Base-by-base conservation (phyloP, 1,284 basidiomycete genomes). In the Ganoderma leucocontextum region DNA sequence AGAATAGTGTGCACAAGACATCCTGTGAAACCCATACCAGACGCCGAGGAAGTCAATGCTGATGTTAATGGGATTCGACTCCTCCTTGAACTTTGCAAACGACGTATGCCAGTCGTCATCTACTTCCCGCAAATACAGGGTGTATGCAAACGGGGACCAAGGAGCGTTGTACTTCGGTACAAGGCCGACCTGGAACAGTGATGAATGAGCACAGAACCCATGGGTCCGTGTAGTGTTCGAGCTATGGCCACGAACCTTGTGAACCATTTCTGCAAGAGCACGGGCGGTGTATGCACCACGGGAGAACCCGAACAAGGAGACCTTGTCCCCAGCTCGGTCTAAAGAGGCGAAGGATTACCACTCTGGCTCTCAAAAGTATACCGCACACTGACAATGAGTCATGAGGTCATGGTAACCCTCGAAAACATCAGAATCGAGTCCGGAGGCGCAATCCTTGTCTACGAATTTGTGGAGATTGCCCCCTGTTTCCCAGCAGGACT, bases 251-350 rank as follows among this genome's bases (percentile, higher is more conserved):
- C 44, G 10, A 9, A 79, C 79, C 73, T 87, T 87, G 73, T 87
- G 84, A 22, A 87, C 71, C 85, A 88, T 88, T 4, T 86, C 86
- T 0, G 86, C 86, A 0, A 87, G 75, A n/a, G 84, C 85, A 59
- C 76, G 74, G 17, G 78, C 78, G 33, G 87, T 90, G 73, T 90
- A 90, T 47, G 89, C 89, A 1, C 90, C 90, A 3, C 90, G 84
- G 17, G 87, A 90, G 77, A 91, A 92, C 4, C 87, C 87, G 71
- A 89, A 88, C 12, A 89, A 79, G 69, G 85, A 86, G 36, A 87
- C 87, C 64, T 84, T 84, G 74, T 88, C 87, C 7, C 83, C 83
- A 15, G 79, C 78, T 29, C 77, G 65, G 69, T 81, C 78, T 86
- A 79, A 25, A 53, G 29, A 33, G 29, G 29, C 29, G 29, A 29